Conservation (phyloP, 1,284 basidiomycete species). For the Cryptococcus amylolentus region DNA sequence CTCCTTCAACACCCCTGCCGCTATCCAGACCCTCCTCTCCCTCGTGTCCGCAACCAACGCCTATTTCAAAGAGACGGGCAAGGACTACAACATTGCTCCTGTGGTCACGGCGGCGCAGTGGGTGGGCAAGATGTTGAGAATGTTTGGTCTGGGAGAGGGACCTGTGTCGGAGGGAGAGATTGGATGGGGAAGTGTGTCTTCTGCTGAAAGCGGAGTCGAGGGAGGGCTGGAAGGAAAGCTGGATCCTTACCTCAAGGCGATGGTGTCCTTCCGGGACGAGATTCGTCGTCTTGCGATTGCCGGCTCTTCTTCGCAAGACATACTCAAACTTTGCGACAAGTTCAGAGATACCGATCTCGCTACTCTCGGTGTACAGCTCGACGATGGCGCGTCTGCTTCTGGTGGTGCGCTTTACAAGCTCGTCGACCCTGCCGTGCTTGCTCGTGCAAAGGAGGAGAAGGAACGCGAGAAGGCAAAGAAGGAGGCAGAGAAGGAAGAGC, state of each 20-base stretch:
- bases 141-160: conserved; percentile 93
- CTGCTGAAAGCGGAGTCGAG: conserved; percentile 1
- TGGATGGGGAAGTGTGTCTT: conserved; percentile 52
- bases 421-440: conserved; percentile 75
- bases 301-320: conserved; percentile 64
- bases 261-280: conserved; percentile 89
- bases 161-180: conserved; percentile 35
- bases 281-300: conserved; percentile 79
- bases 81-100: conserved; percentile 61
- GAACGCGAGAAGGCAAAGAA: conserved; percentile 59
- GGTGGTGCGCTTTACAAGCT: conserved; percentile 94
- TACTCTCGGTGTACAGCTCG: conserved; percentile 88
- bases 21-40: conserved; percentile 72
- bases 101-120: conserved; percentile 75
- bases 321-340: conserved; percentile 74
- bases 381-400: conserved; percentile 82
- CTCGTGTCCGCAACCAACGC: conserved; percentile 85
- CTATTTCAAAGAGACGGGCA: conserved; percentile 62
- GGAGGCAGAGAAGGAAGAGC: conserved; percentile 72
- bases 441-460: conserved; percentile 85
- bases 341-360: conserved; percentile 87
- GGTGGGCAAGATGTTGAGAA: conserved; percentile 83
- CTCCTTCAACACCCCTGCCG: conserved; percentile 92
- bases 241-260: conserved; percentile 81
- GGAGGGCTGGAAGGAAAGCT: conserved; percentile 64